A percentile compares a stretch with the other conserved stretches of the same genome.
Evolutionary conservation across 768 basidiomycete genomes (phyloP).

Genomic region (Infundibulicybe gibba): DNA sequence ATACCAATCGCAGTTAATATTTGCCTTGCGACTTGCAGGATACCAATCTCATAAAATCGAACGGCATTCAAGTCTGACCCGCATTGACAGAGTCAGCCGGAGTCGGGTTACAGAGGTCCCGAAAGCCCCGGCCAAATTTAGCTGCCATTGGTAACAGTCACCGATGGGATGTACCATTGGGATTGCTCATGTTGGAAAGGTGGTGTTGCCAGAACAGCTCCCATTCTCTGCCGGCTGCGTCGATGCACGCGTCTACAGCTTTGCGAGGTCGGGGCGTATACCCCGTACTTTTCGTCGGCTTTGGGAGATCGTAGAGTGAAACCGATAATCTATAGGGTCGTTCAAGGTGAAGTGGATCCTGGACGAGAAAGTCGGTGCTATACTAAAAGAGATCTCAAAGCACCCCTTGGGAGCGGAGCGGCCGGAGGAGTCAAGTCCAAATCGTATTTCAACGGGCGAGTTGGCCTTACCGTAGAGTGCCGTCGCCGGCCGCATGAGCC

Average conservation of each 20-base stretch:
- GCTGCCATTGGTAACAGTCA: slow-evolving; percentile 61
- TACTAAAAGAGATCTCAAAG: too few species aligned
- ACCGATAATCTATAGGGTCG: slow-evolving; percentile 71
- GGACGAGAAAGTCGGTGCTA: too few species aligned
- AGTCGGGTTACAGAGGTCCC: slow-evolving; percentile 89
- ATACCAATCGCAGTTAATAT: slow-evolving; percentile 48
- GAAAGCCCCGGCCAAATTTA: slow-evolving; percentile 90
- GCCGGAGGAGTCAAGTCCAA: slow-evolving; percentile 7
- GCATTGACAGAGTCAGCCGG: slow-evolving; percentile 93
- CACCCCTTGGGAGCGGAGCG: too few species aligned
- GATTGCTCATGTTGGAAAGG: slow-evolving; percentile 65
- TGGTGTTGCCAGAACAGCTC: slow-evolving; percentile 87
- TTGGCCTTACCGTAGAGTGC: slow-evolving; percentile 69
- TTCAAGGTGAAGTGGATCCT: slow-evolving; percentile 87
- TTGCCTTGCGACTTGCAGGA: slow-evolving; percentile 31
- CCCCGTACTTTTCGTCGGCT: slow-evolving; percentile 90
- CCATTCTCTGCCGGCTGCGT: slow-evolving; percentile 91
- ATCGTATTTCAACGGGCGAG: neutral
- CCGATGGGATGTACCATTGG: neutral
- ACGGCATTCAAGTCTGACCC: slow-evolving; percentile 94
- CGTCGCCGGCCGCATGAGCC: slow-evolving; percentile 92
- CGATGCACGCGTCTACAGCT: slow-evolving; percentile 89
- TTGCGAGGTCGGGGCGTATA: slow-evolving; percentile 81
- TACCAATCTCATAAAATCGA: slow-evolving; percentile 86
- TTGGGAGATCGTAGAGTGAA: slow-evolving; percentile 78